phyloP scores from a whole-genome alignment of 768 basidiomycete genomes.

The Termitomyces sp. region DNA sequence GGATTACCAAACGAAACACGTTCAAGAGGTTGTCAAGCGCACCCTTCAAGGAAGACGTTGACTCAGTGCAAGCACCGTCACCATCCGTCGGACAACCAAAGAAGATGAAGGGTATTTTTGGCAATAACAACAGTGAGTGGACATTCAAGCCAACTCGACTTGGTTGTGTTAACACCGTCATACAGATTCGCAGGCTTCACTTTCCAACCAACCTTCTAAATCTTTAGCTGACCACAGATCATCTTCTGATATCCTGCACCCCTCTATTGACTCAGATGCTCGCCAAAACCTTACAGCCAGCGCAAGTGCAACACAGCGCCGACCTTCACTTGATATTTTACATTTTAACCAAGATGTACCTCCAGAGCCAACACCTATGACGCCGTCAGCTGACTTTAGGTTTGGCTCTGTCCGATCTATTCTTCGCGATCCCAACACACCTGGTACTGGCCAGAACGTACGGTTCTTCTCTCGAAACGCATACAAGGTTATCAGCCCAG shows the following conservation, averaged over 20 bases:
- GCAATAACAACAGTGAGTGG: slow-evolving; percentile 29
- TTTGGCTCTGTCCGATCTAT: slow-evolving; percentile 65
- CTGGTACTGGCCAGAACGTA: slow-evolving; percentile 74
- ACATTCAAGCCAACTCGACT: not conserved
- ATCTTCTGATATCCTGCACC: slow-evolving; percentile 29
- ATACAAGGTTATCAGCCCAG: slow-evolving; percentile 61
- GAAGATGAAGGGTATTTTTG: slow-evolving; percentile 44
- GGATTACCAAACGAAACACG: slow-evolving; percentile 37
- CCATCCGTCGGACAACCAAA: slow-evolving; percentile 37
- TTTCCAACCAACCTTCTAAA: slow-evolving; percentile 15
- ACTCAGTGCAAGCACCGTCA: slow-evolving; percentile 28
- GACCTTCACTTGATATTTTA: slow-evolving; percentile 35
- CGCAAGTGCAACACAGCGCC: slow-evolving; percentile 17
- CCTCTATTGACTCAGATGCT: slow-evolving; percentile 4
- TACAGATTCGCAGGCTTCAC: slow-evolving; percentile 28
- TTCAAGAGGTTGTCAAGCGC: slow-evolving; percentile 49
- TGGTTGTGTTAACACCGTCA: not conserved
- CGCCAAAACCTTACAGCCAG: slow-evolving; percentile 8
- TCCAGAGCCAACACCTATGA: slow-evolving; percentile 17
- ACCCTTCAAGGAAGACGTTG: slow-evolving; percentile 34
- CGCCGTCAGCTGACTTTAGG: slow-evolving; percentile 26
- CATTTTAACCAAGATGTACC: slow-evolving; percentile 18
- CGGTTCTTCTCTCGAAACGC: slow-evolving; percentile 72
- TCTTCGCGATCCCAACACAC: slow-evolving; percentile 63
- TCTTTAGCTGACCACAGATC: slow-evolving; percentile 19